Conservation (phyloP, 78 protist species). For the Tieghemostelium lacteum region DNA sequence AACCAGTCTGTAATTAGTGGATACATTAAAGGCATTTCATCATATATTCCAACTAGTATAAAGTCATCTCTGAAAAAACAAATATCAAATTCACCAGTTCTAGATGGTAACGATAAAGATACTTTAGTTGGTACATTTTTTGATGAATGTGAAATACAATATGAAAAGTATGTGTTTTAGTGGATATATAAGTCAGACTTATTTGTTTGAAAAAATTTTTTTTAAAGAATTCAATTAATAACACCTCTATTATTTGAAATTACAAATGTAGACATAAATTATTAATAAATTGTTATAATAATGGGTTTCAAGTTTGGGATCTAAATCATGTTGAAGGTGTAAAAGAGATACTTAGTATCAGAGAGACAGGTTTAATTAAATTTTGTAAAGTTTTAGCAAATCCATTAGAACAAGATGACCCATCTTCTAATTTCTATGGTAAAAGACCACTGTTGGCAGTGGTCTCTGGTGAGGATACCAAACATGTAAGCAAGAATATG, state of each 20-base stretch:
- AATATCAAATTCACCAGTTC: constrained; percentile 48
- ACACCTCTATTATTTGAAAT: too few relatives aligned
- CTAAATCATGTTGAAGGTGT: constrained; percentile 66
- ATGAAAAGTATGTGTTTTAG: constrained; percentile 41
- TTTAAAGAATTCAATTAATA: too few relatives aligned
- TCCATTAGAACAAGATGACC: constrained; percentile 31
- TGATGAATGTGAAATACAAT: constrained; percentile 70
- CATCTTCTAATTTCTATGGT: constrained; percentile 51
- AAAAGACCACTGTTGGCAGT: constrained; percentile 78
- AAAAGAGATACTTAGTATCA: constrained; percentile 33
- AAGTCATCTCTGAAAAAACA: constrained; percentile 65
- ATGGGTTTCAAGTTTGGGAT: constrained; percentile 79
- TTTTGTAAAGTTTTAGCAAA: constrained; percentile 53
- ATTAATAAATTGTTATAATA: constrained; percentile 62
- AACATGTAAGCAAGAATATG: constrained; percentile 31
- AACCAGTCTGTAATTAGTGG: constrained; percentile 69
- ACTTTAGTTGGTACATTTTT: constrained; percentile 68
- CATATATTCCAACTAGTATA: constrained; percentile 65
- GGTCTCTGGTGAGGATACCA: neutral
- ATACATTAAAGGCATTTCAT: constrained; percentile 67
- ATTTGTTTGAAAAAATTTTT: too few relatives aligned
- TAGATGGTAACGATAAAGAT: constrained; percentile 47
- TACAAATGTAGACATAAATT: constrained; percentile 40
- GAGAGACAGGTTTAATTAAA: constrained; percentile 42
- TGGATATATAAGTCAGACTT: neutral